phyloP scores from a whole-genome alignment of 164 flowering plant genomes.

The Dillenia turbinata region DNA sequence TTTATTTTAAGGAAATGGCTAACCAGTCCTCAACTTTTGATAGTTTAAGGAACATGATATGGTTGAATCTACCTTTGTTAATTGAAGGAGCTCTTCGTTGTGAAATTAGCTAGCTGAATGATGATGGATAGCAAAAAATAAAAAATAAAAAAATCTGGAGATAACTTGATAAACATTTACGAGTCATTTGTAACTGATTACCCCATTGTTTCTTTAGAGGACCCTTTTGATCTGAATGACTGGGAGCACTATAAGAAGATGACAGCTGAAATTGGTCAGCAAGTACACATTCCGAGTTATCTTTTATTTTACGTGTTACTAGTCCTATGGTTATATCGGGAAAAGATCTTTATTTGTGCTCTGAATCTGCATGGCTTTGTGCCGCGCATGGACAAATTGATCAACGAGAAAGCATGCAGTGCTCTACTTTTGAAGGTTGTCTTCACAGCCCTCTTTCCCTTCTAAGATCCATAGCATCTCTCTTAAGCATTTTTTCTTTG shows the following conservation, averaged over 20 bases:
- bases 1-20: no score
- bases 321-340: no score
- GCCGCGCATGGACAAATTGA: conserved; percentile 56
- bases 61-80: no score
- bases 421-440: no score
- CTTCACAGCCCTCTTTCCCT: background rate
- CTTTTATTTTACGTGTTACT: background rate
- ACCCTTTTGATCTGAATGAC: conserved; percentile 42
- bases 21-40: no score
- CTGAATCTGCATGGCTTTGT: background rate
- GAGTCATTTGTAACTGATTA: no score
- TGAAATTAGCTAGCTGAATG: no score
- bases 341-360: background rate
- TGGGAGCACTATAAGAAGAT: conserved; percentile 38
- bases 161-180: no score
- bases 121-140: no score
- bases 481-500: background rate
- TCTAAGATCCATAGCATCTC: background rate
- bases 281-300: conserved; percentile 36
- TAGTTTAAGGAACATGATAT: no score
- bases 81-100: no score
- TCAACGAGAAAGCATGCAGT: conserved; percentile 54
- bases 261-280: conserved; percentile 32
- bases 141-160: no score
- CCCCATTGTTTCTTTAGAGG: conserved; percentile 41